These are phyloP conservation scores for Pseudozyma tsukubaensis DNA, from an alignment of 1,284 basidiomycete genomes.

Conservation along the genomic window DNA sequence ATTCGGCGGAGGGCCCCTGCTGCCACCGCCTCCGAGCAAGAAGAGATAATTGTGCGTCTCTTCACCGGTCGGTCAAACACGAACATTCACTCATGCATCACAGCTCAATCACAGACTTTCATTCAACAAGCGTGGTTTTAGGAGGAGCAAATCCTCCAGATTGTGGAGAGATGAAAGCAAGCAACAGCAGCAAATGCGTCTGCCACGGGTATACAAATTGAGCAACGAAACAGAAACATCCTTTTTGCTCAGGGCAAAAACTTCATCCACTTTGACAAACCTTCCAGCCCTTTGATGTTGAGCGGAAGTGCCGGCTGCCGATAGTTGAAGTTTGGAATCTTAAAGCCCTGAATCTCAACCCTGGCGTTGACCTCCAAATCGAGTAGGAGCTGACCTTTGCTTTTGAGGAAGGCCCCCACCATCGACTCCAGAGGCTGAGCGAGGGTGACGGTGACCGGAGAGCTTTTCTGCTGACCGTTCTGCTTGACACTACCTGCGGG, in stretches of 20 bases:
- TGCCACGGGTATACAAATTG: neutral
- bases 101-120: neutral
- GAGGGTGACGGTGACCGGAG: slow-evolving; percentile 43
- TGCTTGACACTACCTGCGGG: slow-evolving; percentile 42
- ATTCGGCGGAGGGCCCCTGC: slow-evolving; percentile 32
- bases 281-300: slow-evolving; percentile 50
- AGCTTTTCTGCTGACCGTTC: slow-evolving; percentile 32
- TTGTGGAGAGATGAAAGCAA: neutral
- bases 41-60: slow-evolving; percentile 22
- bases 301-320: slow-evolving; percentile 53
- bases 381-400: slow-evolving; percentile 53
- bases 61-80: too few species aligned
- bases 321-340: slow-evolving; percentile 55
- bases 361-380: slow-evolving; percentile 53
- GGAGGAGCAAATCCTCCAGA: neutral
- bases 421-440: slow-evolving; percentile 54
- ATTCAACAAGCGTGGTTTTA: neutral
- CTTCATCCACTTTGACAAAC: slow-evolving; percentile 52
- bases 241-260: slow-evolving; percentile 19
- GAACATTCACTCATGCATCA: too few species aligned
- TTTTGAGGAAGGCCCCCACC: slow-evolving; percentile 53
- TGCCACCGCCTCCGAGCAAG: slow-evolving; percentile 56
- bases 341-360: slow-evolving; percentile 53
- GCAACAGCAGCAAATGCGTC: too few species aligned
- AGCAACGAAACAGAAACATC: neutral